A percentile compares a stretch with the other conserved stretches of the same genome.
Evolutionary conservation across 805 yeast genomes (phyloP).

Genomic region (Danielozyma ontarioensis): DNA sequence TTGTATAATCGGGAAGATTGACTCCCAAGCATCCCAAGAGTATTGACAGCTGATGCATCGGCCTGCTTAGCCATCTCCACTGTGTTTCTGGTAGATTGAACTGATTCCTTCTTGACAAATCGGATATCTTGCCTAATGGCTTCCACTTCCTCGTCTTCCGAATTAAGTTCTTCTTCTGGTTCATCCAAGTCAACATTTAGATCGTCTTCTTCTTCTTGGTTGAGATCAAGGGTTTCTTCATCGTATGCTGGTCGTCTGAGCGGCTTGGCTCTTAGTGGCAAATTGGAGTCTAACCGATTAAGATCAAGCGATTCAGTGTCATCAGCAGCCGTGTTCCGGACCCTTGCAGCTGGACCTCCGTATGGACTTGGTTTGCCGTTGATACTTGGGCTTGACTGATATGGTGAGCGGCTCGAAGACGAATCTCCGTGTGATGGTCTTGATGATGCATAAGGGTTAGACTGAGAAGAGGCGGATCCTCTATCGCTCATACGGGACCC

Average conservation of each 20-base stretch:
- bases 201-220: conserved; percentile 28
- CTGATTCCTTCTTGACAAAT: conserved; percentile 81
- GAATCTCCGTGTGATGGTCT: too few species aligned
- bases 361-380: background rate
- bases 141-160: conserved; percentile 86
- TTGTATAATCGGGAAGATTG: conserved; percentile 82
- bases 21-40: conserved; percentile 89
- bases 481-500: too few species aligned
- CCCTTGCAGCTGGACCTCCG: background rate
- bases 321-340: conserved; percentile 2
- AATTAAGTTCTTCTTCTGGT: conserved; percentile 35
- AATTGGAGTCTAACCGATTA: conserved; percentile 32
- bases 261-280: conserved; percentile 11
- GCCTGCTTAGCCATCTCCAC: conserved; percentile 49
- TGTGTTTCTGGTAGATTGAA: conserved; percentile 81
- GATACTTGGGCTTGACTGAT: too few species aligned
- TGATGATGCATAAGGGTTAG: background rate
- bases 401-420: background rate
- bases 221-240: conserved; percentile 26
- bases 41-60: conserved; percentile 50
- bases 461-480: background rate
- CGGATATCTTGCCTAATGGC: conserved; percentile 77
- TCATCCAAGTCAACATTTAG: conserved; percentile 35
- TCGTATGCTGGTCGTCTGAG: conserved; percentile 17
- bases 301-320: conserved; percentile 35